Percentiles rank a stretch among this genome's conserved stretches.
Conservation (phyloP, 2,329 filamentous ascomycete genomes). For the Chrysosporium queenslandicum region DNA sequence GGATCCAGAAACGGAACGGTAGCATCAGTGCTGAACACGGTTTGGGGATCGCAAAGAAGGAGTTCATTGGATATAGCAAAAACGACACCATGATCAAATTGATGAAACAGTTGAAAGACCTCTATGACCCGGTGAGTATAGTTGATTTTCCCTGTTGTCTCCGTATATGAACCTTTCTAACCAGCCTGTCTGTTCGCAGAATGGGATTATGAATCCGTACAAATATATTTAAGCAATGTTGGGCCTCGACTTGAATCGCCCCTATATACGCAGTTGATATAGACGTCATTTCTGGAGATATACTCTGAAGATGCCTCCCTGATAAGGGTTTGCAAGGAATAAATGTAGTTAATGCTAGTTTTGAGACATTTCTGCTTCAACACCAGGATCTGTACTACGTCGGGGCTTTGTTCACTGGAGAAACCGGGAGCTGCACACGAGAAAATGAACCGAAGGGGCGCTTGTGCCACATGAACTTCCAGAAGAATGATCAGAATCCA, state of each 20-base stretch:
- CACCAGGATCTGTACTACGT: too few species aligned
- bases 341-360: too few species aligned
- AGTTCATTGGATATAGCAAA: constrained; percentile 86
- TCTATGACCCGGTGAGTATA: constrained; percentile 79
- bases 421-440: too few species aligned
- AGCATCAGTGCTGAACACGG: constrained; percentile 97
- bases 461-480: too few species aligned
- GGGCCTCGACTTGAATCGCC: too few species aligned
- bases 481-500: too few species aligned
- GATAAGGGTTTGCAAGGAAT: too few species aligned
- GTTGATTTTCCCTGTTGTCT: constrained; percentile 13
- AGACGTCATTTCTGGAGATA: neutral
- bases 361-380: too few species aligned
- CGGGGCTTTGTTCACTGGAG: too few species aligned
- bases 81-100: constrained; percentile 75
- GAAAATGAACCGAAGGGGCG: too few species aligned
- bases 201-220: constrained; percentile 98
- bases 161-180: constrained; percentile 17
- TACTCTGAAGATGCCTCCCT: too few species aligned
- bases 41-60: constrained; percentile 87
- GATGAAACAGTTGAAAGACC: constrained; percentile 90
- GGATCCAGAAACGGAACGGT: constrained; percentile 77
- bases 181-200: constrained; percentile 47
- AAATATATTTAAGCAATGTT: constrained; percentile 61
- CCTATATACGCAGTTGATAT: neutral